Conservation (phyloP, 1,284 basidiomycete genomes). For the Pseudozyma flocculosa region DNA sequence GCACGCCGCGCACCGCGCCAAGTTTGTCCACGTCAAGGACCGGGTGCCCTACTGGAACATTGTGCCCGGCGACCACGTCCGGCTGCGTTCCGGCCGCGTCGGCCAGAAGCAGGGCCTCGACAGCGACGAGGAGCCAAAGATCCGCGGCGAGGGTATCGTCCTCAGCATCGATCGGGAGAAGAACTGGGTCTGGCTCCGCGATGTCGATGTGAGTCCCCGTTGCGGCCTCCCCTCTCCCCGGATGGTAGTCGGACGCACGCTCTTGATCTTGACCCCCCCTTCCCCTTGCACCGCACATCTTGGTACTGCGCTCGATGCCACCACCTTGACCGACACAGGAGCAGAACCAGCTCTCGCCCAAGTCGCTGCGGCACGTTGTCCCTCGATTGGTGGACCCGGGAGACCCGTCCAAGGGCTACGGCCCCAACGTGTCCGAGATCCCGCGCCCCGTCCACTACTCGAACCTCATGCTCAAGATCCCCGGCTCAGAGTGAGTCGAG, state of each 20-base stretch:
- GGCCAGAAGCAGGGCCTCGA: conserved; percentile 37
- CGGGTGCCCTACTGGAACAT: conserved; percentile 60
- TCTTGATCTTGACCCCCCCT: not conserved
- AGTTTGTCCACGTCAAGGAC: conserved; percentile 58
- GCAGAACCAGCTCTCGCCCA: conserved; percentile 49
- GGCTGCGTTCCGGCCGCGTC: conserved; percentile 51
- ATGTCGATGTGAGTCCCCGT: conserved; percentile 24
- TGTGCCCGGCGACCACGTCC: conserved; percentile 58
- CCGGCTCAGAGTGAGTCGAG: conserved; percentile 31
- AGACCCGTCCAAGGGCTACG: conserved; percentile 44
- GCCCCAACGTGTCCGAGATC: conserved; percentile 43
- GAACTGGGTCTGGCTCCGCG: conserved; percentile 51
- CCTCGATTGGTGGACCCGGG: conserved; percentile 46
- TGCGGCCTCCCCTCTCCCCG: no score
- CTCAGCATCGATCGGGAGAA: conserved; percentile 46
- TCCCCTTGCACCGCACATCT: no score
- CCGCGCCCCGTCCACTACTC: conserved; percentile 55
- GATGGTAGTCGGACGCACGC: not conserved
- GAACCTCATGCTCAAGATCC: conserved; percentile 56
- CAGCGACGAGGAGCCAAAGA: conserved; percentile 12
- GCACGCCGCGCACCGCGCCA: conserved; percentile 47
- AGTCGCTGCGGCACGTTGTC: conserved; percentile 41
- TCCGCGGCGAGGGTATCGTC: conserved; percentile 53
- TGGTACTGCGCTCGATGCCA: no score
- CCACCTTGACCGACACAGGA: conserved; percentile 9